Percentiles rank a stretch among this genome's conserved stretches.
Evolutionary conservation across 2,329 filamentous ascomycete genomes (phyloP).

Genomic region (Colletotrichum sp.): DNA sequence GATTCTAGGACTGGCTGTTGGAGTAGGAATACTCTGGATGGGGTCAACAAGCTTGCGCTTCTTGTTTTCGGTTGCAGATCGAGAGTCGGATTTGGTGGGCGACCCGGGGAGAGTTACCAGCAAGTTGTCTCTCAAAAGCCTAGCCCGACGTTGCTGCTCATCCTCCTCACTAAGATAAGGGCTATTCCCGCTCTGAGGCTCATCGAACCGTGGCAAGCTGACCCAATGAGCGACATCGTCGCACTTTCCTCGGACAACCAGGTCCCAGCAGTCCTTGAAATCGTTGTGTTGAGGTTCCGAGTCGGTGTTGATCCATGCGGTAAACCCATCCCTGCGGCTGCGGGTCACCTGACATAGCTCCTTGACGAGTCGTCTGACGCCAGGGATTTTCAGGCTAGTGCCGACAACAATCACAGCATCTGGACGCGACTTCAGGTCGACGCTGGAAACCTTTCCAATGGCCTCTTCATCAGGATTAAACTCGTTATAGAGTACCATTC

Average conservation of each 20-base stretch:
- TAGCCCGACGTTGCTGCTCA: slow-evolving; percentile 40
- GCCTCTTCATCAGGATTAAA: slow-evolving; percentile 96
- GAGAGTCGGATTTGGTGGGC: slow-evolving; percentile 26
- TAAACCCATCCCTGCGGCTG: slow-evolving; percentile 80
- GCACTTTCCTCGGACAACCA: slow-evolving; percentile 85
- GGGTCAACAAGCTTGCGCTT: slow-evolving; percentile 47
- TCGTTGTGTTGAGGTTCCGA: slow-evolving; percentile 82
- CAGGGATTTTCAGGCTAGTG: slow-evolving; percentile 93
- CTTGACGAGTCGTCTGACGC: slow-evolving; percentile 85
- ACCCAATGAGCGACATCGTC: slow-evolving; percentile 84
- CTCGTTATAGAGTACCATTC: slow-evolving; percentile 98
- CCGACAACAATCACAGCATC: slow-evolving; percentile 95
- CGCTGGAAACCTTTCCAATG: slow-evolving; percentile 87
- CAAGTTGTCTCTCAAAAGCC: slow-evolving; percentile 41
- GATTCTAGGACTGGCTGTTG: slow-evolving; percentile 60
- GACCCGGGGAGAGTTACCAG: slow-evolving; percentile 44
- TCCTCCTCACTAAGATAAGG: slow-evolving; percentile 51
- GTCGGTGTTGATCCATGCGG: slow-evolving; percentile 94
- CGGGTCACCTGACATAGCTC: slow-evolving; percentile 91
- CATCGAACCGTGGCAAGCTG: slow-evolving; percentile 65
- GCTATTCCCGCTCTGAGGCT: slow-evolving; percentile 56
- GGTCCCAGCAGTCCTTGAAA: slow-evolving; percentile 91
- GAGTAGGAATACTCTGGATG: slow-evolving; percentile 60
- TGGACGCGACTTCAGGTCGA: slow-evolving; percentile 83
- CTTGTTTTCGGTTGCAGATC: slow-evolving; percentile 37